A percentile compares a stretch with the other conserved stretches of the same genome.
phyloP scores from a whole-genome alignment of 176 grass and related monocot species.

The Hyparrhenia diplandra region DNA sequence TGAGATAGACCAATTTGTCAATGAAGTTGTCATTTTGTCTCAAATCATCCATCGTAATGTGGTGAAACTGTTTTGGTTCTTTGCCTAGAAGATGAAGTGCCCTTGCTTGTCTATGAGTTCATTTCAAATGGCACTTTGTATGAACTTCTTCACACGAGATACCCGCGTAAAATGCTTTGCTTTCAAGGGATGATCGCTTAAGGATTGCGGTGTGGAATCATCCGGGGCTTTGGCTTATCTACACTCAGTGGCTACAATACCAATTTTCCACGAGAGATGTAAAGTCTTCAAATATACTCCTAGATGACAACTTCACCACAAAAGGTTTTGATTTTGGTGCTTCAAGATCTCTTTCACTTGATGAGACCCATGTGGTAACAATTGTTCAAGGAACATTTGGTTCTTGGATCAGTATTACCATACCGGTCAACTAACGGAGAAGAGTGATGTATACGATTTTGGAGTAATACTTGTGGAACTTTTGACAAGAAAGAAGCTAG shows the following conservation, averaged over 20 bases:
- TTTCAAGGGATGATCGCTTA: conserved; percentile 39
- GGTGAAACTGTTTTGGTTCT: conserved; percentile 39
- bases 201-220: conserved; percentile 33
- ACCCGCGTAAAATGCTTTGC: background rate
- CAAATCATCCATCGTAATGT: conserved; percentile 8
- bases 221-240: conserved; percentile 32
- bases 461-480: conserved; percentile 54
- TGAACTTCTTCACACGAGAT: conserved; percentile 24
- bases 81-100: conserved; percentile 46
- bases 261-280: conserved; percentile 54
- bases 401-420: too few relatives aligned
- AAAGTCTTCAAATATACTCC: conserved; percentile 15
- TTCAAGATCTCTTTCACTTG: too few relatives aligned
- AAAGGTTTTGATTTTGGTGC: too few relatives aligned
- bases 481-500: conserved; percentile 29
- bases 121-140: conserved; percentile 42
- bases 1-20: conserved; percentile 55
- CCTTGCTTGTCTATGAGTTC: conserved; percentile 58
- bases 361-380: too few relatives aligned
- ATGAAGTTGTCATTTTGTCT: conserved; percentile 42
- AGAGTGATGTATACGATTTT: conserved; percentile 48
- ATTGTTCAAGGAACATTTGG: too few relatives aligned
- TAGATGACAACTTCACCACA: too few relatives aligned
- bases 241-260: conserved; percentile 36
- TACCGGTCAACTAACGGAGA: too few relatives aligned